phyloP scores from a whole-genome alignment of 75 land plant genomes.

The Selaginella moellendorffii region DNA sequence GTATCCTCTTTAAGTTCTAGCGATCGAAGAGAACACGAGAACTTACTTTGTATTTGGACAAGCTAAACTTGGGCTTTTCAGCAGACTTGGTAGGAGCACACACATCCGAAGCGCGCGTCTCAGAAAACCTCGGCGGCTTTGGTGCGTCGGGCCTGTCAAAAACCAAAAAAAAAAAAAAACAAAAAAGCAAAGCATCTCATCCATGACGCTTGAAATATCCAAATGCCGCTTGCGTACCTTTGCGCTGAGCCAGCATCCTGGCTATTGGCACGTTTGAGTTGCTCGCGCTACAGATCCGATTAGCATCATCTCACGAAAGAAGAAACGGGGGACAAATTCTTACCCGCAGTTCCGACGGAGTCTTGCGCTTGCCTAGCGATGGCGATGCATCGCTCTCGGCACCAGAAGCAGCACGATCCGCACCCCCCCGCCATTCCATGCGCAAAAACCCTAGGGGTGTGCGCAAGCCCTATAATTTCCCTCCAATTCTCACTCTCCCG shows the following conservation, averaged over 20 bases:
- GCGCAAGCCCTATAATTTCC: too few species aligned
- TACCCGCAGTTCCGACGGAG: constrained; percentile 15
- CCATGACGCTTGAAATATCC: neutral
- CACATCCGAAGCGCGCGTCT: constrained; percentile 36
- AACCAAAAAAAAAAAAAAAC: neutral
- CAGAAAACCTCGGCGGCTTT: constrained; percentile 35
- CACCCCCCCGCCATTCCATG: too few species aligned
- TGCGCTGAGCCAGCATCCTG: neutral
- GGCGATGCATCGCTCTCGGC: too few species aligned
- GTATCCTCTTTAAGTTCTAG: neutral
- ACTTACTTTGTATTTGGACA: neutral
- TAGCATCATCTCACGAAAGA: neutral
- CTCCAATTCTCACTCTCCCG: too few species aligned
- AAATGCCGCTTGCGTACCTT: neutral
- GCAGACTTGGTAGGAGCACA: constrained; percentile 38
- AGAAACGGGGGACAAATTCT: neutral
- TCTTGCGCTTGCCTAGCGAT: constrained; percentile 10
- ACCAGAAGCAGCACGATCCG: too few species aligned
- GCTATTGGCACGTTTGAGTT: constrained; percentile 18
- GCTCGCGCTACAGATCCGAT: constrained; percentile 20
- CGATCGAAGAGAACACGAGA: neutral
- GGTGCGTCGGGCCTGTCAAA: constrained; percentile 8
- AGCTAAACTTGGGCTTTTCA: constrained; percentile 20
- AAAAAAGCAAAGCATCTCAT: constrained; percentile 12
- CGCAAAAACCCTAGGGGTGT: too few species aligned